phyloP scores from a whole-genome alignment of 2,329 filamentous ascomycete species.

The Aspergillus alliaceus region DNA sequence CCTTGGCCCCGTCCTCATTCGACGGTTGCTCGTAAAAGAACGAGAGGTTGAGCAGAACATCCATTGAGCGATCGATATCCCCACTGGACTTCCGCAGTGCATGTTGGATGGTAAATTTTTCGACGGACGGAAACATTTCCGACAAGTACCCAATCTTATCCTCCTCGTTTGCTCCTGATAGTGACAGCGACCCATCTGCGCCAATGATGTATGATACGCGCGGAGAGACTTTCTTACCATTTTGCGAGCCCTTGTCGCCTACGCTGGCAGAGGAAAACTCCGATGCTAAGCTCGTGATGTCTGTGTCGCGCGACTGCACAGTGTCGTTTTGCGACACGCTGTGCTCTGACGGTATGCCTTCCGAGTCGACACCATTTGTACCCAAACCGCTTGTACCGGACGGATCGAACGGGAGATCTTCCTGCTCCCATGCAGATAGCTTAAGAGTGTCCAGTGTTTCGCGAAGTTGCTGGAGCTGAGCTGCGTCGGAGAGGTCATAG shows the following conservation, averaged over 20 bases:
- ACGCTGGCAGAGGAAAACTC: slow-evolving; percentile 42
- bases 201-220: slow-evolving; percentile 26
- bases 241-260: slow-evolving; percentile 17
- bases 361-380: slow-evolving; percentile 19
- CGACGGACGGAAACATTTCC: slow-evolving; percentile 71
- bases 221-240: slow-evolving; percentile 16
- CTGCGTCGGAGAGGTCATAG: slow-evolving; percentile 60
- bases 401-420: slow-evolving; percentile 67
- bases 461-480: slow-evolving; percentile 56
- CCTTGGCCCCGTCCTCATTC: slow-evolving; percentile 46
- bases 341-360: slow-evolving; percentile 25
- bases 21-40: slow-evolving; percentile 70
- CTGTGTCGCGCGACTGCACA: slow-evolving; percentile 48
- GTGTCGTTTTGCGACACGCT: slow-evolving; percentile 32
- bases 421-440: slow-evolving; percentile 69
- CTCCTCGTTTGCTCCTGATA: slow-evolving; percentile 43
- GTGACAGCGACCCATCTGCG: slow-evolving; percentile 27
- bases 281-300: slow-evolving; percentile 51
- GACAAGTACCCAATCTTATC: slow-evolving; percentile 65
- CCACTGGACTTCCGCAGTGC: slow-evolving; percentile 67
- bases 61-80: slow-evolving; percentile 69
- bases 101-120: slow-evolving; percentile 63
- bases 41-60: slow-evolving; percentile 76
- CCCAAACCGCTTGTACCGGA: slow-evolving; percentile 63
- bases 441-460: slow-evolving; percentile 66